Evolutionary conservation across 805 yeast species (phyloP), one percentile per base, ranked within the genome.

Genomic region (Candida chauliodis): DNA sequence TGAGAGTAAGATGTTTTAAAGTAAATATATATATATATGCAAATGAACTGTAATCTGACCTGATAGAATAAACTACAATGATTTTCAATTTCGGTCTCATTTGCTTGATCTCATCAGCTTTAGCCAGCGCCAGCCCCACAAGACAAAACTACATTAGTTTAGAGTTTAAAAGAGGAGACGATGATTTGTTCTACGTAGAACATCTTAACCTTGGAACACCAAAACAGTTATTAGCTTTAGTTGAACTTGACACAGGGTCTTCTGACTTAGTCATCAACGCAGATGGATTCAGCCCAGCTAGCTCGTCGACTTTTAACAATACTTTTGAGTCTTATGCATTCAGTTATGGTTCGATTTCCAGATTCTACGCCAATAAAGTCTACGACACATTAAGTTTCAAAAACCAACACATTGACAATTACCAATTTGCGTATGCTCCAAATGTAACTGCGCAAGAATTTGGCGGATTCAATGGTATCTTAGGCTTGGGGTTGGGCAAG

Each of bases 401-500:
- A 26, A 34, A 34, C 8, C 16, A 17, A 2, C 6, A 34, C 8
- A 26, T 34, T n/a, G 25, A 34, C 5, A 26, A 34, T 20, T 26
- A 13, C 16, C 22, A 27, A 26, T 8, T 34, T 19, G 37, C 26
- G 9, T 34, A 17, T 19, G 37, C 31, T 2, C 37, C 30, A 26
- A 26, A 25, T 15, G 19, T 10, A 23, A 23, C 37, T n/a, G 22
- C 22, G 4, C 16, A 26, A 16, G 16, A 34, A 10, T 34, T 34
- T 26, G 31, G 31, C 14, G 31, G 31, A 15, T 34, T 34, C 18
- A 23, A 13, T 15, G 53, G 51, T 9, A 43, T 51, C 16, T 36
- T 51, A 19, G 56, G 56, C 8, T 36, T 51, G 8, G 56, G 54
- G 3, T 45, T 45, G 37, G 22, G 24, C 9, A 28, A 42, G 10